Percentiles rank a stretch among this genome's conserved stretches.
phyloP scores from a whole-genome alignment of 257 asterid species.

The Ballota nigra region DNA sequence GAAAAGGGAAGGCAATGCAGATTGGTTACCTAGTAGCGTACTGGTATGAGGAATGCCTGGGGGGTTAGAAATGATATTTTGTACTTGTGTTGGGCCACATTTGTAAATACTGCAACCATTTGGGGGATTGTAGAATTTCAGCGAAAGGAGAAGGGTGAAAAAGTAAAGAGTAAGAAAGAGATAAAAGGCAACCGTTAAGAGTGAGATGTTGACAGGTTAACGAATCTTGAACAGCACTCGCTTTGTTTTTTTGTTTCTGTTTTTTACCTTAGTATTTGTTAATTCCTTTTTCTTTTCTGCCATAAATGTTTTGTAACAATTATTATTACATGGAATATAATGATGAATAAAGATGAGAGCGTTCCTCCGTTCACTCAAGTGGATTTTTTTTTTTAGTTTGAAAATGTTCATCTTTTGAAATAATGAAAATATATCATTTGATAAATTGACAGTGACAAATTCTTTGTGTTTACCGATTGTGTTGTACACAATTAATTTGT shows the following conservation, averaged over 20 bases:
- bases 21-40: conserved; percentile 72
- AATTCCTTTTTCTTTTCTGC: conserved; percentile 27
- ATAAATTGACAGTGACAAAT: no score
- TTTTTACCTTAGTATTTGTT: conserved; percentile 31
- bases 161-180: conserved; percentile 22
- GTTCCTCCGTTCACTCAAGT: conserved; percentile 19
- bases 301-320: conserved; percentile 25
- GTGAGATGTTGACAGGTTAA: conserved; percentile 54
- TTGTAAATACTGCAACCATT: conserved; percentile 51
- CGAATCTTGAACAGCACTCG: conserved; percentile 39
- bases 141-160: conserved; percentile 19
- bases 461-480: no score
- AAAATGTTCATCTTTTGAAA: no score
- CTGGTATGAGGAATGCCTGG: conserved; percentile 30
- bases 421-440: no score
- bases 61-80: conserved; percentile 1
- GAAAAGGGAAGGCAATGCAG: conserved; percentile 36
- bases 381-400: background rate
- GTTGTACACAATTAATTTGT: no score
- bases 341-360: conserved; percentile 36
- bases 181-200: conserved; percentile 27
- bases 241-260: conserved; percentile 12
- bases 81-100: conserved; percentile 33
- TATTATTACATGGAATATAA: conserved; percentile 19
- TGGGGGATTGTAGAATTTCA: conserved; percentile 21